Evolutionary conservation across 495 filamentous ascomycete species (phyloP).

Genomic region (Clohesyomyces aquaticus): DNA sequence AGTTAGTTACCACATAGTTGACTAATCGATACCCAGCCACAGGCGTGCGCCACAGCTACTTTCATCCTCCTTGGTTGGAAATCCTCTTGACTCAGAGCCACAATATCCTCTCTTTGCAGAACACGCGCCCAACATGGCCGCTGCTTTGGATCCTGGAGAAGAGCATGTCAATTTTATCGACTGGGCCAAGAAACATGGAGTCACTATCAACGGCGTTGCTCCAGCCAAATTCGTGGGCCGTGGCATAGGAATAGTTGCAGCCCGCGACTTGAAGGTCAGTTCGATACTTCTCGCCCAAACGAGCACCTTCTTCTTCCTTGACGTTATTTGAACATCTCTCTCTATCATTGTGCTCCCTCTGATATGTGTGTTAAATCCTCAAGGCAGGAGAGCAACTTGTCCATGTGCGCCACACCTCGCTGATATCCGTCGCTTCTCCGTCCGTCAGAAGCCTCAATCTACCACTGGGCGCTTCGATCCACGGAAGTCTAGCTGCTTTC

Average conservation of each 20-base stretch:
- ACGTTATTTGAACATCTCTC: slow-evolving; percentile 1
- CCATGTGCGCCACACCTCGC: slow-evolving; percentile 15
- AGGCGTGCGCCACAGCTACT: not conserved
- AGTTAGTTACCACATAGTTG: too few species aligned
- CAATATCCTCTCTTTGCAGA: too few species aligned
- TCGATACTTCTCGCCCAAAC: not conserved
- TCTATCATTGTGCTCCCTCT: not conserved
- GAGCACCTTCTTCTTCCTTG: not conserved
- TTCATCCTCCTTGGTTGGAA: slow-evolving; percentile 14
- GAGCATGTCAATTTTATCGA: slow-evolving; percentile 29
- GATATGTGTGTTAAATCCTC: slow-evolving; percentile 23
- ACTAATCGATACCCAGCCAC: slow-evolving; percentile 29
- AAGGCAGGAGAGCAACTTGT: slow-evolving; percentile 40
- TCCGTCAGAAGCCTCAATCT: slow-evolving; percentile 24
- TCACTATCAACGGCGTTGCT: slow-evolving; percentile 35
- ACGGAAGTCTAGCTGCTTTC: slow-evolving; percentile 31
- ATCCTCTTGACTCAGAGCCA: not conserved
- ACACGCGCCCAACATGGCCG: slow-evolving; percentile 28
- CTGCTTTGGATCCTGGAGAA: slow-evolving; percentile 32
- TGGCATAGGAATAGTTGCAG: slow-evolving; percentile 39
- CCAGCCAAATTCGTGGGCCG: slow-evolving; percentile 31
- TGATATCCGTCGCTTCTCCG: slow-evolving; percentile 25
- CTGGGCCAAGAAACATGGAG: slow-evolving; percentile 33
- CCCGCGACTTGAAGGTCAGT: slow-evolving; percentile 37
- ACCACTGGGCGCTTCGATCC: slow-evolving; percentile 22